Conservation (phyloP, 2,329 filamentous ascomycete genomes). For the Fusarium keratoplasticum region DNA sequence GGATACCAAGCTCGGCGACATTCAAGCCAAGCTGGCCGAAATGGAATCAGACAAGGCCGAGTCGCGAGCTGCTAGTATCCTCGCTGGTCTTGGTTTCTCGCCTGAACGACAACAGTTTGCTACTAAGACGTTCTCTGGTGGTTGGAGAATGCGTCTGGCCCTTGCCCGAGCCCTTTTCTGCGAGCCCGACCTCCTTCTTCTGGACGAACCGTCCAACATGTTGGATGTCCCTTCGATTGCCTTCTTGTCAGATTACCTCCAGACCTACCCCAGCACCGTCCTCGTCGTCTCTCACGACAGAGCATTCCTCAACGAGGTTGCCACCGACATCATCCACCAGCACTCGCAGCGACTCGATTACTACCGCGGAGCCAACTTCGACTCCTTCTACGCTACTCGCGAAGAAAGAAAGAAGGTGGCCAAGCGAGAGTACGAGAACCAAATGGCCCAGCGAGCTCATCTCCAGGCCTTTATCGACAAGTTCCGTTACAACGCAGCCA, state of each 20-base stretch:
- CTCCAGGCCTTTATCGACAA: conserved; percentile 99
- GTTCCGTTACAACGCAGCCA: conserved; percentile 98
- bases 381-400: conserved; percentile 96
- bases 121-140: conserved; percentile 98
- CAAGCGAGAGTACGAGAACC: conserved; percentile 97
- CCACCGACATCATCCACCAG: conserved; percentile 99
- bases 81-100: conserved; percentile 97
- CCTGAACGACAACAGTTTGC: conserved; percentile 90
- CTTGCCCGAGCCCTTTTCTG: conserved; percentile 96
- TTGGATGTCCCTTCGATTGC: conserved; percentile 99
- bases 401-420: conserved; percentile 97
- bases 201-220: conserved; percentile 99
- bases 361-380: conserved; percentile 97
- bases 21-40: conserved; percentile 91
- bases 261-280: conserved; percentile 92
- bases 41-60: conserved; percentile 99
- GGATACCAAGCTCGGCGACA: conserved; percentile 89
- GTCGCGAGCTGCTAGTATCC: conserved; percentile 91
- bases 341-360: conserved; percentile 98
- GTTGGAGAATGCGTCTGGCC: conserved; percentile 99
- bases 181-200: conserved; percentile 93
- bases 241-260: conserved; percentile 95
- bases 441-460: conserved; percentile 94
- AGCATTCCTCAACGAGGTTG: conserved; percentile 98
- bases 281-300: conserved; percentile 98